phyloP scores from a whole-genome alignment of 192 early-diverging fungal genomes.

The Coemansia sp. region DNA sequence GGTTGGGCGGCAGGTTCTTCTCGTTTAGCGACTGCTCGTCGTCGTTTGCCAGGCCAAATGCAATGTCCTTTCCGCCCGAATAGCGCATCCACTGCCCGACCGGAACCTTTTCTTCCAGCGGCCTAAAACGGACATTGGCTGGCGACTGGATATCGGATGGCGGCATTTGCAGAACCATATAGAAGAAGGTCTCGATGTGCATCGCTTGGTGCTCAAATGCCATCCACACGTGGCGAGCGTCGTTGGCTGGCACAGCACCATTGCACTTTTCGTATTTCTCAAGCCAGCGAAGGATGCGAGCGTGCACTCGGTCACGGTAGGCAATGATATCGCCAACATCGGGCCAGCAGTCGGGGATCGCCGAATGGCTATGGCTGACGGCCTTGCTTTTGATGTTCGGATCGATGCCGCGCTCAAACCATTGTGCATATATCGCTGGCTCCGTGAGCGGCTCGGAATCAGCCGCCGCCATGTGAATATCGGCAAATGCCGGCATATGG shows the following conservation, averaged over 20 bases:
- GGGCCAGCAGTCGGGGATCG: slow-evolving; percentile 74
- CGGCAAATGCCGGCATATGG: slow-evolving; percentile 76
- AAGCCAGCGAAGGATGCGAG: slow-evolving; percentile 58
- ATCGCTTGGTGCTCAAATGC: slow-evolving; percentile 92
- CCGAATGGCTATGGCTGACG: slow-evolving; percentile 78
- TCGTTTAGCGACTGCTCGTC: slow-evolving; percentile 46
- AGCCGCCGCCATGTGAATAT: slow-evolving; percentile 59
- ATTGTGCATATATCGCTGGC: slow-evolving; percentile 66
- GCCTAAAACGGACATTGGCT: background rate
- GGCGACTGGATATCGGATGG: slow-evolving; percentile 38
- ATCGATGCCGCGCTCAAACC: slow-evolving; percentile 96
- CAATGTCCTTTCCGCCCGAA: slow-evolving; percentile 24
- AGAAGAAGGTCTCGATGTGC: slow-evolving; percentile 91
- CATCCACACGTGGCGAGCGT: slow-evolving; percentile 77
- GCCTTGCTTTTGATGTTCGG: slow-evolving; percentile 79
- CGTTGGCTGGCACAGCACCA: slow-evolving; percentile 1
- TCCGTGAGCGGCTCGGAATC: slow-evolving; percentile 59
- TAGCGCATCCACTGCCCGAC: slow-evolving; percentile 27
- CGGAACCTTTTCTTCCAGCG: slow-evolving; percentile 10
- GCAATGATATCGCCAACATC: slow-evolving; percentile 62
- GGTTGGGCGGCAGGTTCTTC: slow-evolving; percentile 12
- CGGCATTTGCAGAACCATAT: slow-evolving; percentile 77
- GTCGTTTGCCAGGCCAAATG: slow-evolving; percentile 67
- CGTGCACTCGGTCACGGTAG: slow-evolving; percentile 69
- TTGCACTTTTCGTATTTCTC: slow-evolving; percentile 11